Evolutionary conservation across 768 basidiomycete species (phyloP).

Genomic region (Mycena latifolia): DNA sequence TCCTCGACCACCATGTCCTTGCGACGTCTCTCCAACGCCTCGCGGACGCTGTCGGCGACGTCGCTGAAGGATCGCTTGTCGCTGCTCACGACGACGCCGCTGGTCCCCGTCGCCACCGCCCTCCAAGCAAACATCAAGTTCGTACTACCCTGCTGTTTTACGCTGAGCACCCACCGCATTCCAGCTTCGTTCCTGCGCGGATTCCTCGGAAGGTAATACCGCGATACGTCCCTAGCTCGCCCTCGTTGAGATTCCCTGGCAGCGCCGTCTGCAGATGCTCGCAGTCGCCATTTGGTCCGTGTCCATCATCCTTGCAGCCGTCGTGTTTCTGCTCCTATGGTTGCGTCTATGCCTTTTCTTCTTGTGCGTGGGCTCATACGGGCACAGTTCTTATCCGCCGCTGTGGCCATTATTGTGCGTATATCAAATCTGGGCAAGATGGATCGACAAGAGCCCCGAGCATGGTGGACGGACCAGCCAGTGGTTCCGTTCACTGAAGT

Average conservation of each 20-base stretch:
- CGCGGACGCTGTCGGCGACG: constrained; percentile 69
- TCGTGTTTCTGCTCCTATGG: constrained; percentile 86
- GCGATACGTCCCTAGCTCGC: no score
- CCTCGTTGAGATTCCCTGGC: constrained; percentile 89
- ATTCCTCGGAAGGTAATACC: constrained; percentile 92
- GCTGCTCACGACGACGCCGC: constrained; percentile 68
- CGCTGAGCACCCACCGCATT: constrained; percentile 1
- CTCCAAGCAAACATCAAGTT: constrained; percentile 84
- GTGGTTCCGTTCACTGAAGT: constrained; percentile 77
- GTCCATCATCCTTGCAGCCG: constrained; percentile 75
- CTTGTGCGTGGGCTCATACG: constrained; percentile 8
- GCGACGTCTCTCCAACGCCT: constrained; percentile 49
- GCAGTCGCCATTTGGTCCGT: constrained; percentile 91
- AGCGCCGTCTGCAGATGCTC: constrained; percentile 89
- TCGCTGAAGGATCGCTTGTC: constrained; percentile 73
- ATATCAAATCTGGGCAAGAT: constrained; percentile 85
- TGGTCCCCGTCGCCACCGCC: constrained; percentile 69
- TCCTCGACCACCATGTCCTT: constrained; percentile 38
- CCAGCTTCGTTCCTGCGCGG: constrained; percentile 86
- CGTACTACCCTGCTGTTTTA: constrained; percentile 42
- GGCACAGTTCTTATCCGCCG: constrained; percentile 82
- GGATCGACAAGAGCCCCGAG: constrained; percentile 83
- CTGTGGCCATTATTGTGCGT: constrained; percentile 87
- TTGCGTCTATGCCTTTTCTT: constrained; percentile 50
- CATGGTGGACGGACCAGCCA: constrained; percentile 75